Conservation (phyloP, 352 stramenopile species). For the Phytophthora boehmeriae region DNA sequence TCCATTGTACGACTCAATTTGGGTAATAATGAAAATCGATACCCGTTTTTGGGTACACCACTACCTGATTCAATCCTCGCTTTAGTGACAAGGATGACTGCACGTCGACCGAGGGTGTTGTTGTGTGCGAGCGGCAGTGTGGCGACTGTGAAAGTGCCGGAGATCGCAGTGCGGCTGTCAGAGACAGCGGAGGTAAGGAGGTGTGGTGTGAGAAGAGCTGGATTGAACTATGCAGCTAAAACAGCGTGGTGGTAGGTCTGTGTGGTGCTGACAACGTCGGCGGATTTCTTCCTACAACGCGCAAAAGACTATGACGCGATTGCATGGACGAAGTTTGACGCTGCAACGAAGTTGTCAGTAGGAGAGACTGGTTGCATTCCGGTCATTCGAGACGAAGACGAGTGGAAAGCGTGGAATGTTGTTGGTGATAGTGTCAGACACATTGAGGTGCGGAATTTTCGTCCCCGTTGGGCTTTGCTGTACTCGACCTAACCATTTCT, state of each 20-base stretch:
- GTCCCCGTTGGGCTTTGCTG: too few species aligned
- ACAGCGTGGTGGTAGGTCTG: slow-evolving; percentile 52
- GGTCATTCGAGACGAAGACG: slow-evolving; percentile 76
- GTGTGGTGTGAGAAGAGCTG: not conserved
- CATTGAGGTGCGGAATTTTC: slow-evolving; percentile 85
- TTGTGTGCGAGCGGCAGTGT: slow-evolving; percentile 87
- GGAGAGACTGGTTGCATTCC: slow-evolving; percentile 23
- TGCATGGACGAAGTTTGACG: slow-evolving; percentile 51
- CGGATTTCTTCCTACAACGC: slow-evolving; percentile 83
- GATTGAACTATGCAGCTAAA: not conserved
- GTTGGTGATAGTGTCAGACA: slow-evolving; percentile 86
- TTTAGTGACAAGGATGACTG: slow-evolving; percentile 4
- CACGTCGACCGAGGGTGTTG: slow-evolving; percentile 56
- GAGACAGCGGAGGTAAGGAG: slow-evolving; percentile 58
- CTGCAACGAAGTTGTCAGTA: slow-evolving; percentile 21
- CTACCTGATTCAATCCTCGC: slow-evolving; percentile 26
- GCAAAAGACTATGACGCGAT: slow-evolving; percentile 73
- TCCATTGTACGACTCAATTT: slow-evolving; percentile 48
- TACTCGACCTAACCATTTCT: too few species aligned
- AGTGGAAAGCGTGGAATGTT: slow-evolving; percentile 83
- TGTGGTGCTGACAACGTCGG: slow-evolving; percentile 81
- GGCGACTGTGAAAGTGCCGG: slow-evolving; percentile 87
- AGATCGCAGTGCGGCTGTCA: slow-evolving; percentile 70
- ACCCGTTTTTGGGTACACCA: slow-evolving; percentile 5
- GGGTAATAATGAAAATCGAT: not conserved